Conservation (phyloP, 108 stramenopile genomes). For the Aurantiochytrium sp. region DNA sequence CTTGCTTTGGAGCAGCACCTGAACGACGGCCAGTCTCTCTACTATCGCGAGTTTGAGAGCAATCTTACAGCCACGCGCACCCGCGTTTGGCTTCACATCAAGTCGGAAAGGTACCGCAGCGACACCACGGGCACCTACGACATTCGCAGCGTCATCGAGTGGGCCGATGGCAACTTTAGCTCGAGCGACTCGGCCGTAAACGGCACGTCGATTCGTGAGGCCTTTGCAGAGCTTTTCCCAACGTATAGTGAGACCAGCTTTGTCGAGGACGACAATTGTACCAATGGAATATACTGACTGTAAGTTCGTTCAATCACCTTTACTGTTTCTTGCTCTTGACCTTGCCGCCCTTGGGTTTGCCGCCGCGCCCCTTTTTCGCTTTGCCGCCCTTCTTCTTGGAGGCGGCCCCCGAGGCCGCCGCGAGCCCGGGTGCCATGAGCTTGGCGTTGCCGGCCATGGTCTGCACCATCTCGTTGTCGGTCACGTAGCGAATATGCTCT, state of each 20-base stretch:
- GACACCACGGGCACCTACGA: neutral
- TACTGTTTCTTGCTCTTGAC: neutral
- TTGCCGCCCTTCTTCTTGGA: neutral
- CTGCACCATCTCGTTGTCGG: slow-evolving; percentile 51
- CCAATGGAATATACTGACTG: neutral
- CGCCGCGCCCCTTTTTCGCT: neutral
- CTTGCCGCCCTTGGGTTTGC: neutral
- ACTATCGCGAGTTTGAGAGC: neutral
- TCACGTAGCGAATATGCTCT: slow-evolving; percentile 41
- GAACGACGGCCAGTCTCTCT: neutral
- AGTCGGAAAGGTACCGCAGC: neutral
- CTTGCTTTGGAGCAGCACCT: neutral
- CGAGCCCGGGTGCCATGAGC: neutral
- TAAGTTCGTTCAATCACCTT: neutral
- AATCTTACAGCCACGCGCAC: neutral
- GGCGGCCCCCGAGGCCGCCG: neutral
- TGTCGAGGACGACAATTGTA: neutral
- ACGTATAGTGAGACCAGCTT: neutral
- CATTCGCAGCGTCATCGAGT: neutral
- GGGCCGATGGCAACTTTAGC: neutral
- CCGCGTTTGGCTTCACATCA: neutral
- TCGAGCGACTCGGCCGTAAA: neutral
- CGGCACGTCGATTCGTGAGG: neutral
- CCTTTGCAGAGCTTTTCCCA: neutral
- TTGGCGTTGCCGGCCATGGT: slow-evolving; percentile 44